Evolutionary conservation across 2,329 filamentous ascomycete genomes (phyloP), one percentile per base, ranked within the genome.

Genomic region (Kalmusia sp.): DNA sequence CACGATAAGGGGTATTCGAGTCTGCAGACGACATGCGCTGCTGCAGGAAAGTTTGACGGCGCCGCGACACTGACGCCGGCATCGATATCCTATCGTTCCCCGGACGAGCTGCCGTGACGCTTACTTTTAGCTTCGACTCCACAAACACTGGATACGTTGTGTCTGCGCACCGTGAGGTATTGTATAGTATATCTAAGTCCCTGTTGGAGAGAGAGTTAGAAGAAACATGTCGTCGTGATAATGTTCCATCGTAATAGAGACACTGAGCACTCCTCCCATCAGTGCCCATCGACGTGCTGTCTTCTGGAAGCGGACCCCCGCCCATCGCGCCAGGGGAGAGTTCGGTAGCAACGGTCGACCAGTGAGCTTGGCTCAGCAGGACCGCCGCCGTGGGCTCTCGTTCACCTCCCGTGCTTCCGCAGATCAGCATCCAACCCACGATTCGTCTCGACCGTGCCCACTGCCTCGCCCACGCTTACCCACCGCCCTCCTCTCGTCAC

Each of bases 321-420:
- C 54, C 35, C 49, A 53, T 52, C 14, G 43, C 25, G 46, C 39
- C 43, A 50, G 44, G 49, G 52, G 41, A 51, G 52, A 34, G 48
- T 47, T 52, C 46, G 54, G 54, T 52, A 55, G 53, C 53, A 56
- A 56, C 54, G 49, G 54, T 52, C 49, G 46, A 45, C 45, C 27
- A 34, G 35, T 35, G 27, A 37, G 37, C 53, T 51, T 47, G 47
- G 40, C 47, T 27, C 21, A 19, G 25, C 34, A 28, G 46, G 46
- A 46, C 51, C 52, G 43, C 27, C 34, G 41, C 38, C 9, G 52
- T 51, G 47, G 52, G 43, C 41, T 52, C 48, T 44, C 44, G 45
- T 51, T 51, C 52, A 52, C 34, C 53, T 56, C 54, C 54, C 54
- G 50, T 51, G 45, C 37, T 47, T 43, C 50, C 54, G 54, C 33